Percentiles rank a stretch among this genome's conserved stretches.
phyloP scores from a whole-genome alignment of 805 yeast genomes.

The Komagataella pastoris region DNA sequence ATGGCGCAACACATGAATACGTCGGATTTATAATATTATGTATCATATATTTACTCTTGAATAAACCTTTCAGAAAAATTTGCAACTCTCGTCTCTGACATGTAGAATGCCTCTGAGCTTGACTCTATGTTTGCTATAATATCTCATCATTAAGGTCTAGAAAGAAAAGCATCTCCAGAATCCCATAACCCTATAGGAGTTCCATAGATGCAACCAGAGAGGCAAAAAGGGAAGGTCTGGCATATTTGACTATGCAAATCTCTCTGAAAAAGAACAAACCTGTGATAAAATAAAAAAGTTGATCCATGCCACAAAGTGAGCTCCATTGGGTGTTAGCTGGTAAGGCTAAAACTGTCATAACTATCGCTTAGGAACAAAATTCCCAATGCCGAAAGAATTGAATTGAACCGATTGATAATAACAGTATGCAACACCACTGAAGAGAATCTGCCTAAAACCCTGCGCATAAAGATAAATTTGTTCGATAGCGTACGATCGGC shows the following conservation, averaged over 20 bases:
- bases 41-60: constrained; percentile 10
- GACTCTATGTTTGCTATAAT: constrained; percentile 74
- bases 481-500: neutral
- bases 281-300: constrained; percentile 12
- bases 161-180: neutral
- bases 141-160: constrained; percentile 46
- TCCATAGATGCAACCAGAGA: neutral
- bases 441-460: neutral
- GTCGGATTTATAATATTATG: constrained; percentile 9
- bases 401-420: neutral
- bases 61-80: neutral
- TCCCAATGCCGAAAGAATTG: constrained; percentile 3
- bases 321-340: constrained; percentile 64
- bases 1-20: neutral
- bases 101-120: constrained; percentile 56
- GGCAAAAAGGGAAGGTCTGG: constrained; percentile 28
- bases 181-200: neutral
- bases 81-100: constrained; percentile 57
- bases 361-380: constrained; percentile 39
- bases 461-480: neutral
- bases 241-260: constrained; percentile 54
- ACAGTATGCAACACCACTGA: neutral
- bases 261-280: constrained; percentile 14
- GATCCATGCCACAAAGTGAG: constrained; percentile 40
- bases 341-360: constrained; percentile 47